Conservation (phyloP, 257 asterid species). For the Solanum gandarillasii region DNA sequence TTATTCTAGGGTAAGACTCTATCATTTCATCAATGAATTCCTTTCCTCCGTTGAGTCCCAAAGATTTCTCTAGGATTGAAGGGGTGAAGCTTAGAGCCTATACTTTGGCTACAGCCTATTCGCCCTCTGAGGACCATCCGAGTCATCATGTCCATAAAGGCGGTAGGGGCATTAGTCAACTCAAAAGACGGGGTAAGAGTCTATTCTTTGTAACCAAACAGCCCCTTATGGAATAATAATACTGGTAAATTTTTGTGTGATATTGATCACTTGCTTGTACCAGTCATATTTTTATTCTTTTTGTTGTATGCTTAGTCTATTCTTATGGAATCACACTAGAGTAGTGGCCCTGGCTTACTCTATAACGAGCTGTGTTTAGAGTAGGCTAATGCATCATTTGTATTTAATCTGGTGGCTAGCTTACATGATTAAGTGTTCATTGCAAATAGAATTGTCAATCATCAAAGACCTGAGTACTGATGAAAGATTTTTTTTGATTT, state of each 20-base stretch:
- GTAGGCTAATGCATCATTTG: background rate
- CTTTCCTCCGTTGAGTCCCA: no score
- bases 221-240: background rate
- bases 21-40: no score
- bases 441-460: background rate
- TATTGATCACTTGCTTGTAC: background rate
- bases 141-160: no score
- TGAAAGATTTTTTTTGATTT: background rate
- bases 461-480: background rate
- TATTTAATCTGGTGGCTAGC: background rate
- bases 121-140: no score
- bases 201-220: background rate
- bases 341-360: background rate
- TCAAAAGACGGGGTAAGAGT: no score
- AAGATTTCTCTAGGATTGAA: no score
- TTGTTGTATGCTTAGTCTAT: background rate
- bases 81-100: no score
- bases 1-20: no score
- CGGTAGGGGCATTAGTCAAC: no score
- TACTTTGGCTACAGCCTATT: no score
- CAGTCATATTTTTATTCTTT: background rate
- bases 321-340: background rate
- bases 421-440: background rate
- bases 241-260: background rate
- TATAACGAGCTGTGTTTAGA: background rate